These are phyloP conservation scores for Malassezia pachydermatis DNA, from an alignment of 1,284 basidiomycete species.

Conservation along the genomic window DNA sequence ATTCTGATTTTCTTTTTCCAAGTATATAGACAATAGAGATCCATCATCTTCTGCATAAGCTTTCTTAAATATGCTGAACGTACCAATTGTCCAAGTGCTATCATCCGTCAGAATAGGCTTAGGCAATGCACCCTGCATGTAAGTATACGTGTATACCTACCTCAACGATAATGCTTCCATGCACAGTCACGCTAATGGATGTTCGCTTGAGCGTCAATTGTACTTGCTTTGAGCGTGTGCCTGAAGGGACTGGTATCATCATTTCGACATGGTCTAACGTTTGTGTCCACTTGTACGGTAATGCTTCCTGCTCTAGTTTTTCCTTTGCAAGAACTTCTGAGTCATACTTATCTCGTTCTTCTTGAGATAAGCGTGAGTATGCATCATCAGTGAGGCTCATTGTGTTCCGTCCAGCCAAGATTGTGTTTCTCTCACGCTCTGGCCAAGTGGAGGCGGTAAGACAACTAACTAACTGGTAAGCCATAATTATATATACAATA, in stretches of 20 bases:
- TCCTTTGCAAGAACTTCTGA: slow-evolving; percentile 62
- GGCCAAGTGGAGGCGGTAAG: no score
- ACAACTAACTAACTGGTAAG: no score
- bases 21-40: slow-evolving; percentile 61
- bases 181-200: slow-evolving; percentile 71
- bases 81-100: slow-evolving; percentile 90
- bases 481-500: no score
- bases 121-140: slow-evolving; percentile 74
- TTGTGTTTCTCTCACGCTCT: no score
- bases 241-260: slow-evolving; percentile 69
- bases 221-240: slow-evolving; percentile 71
- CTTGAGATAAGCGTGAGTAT: slow-evolving; percentile 67
- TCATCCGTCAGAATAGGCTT: slow-evolving; percentile 90
- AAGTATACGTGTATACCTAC: slow-evolving; percentile 3
- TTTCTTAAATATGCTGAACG: not conserved
- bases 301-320: slow-evolving; percentile 66
- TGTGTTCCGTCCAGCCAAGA: no score
- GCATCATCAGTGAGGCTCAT: slow-evolving; percentile 58
- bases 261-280: slow-evolving; percentile 78
- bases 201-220: slow-evolving; percentile 66
- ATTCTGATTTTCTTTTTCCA: slow-evolving; percentile 76
- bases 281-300: slow-evolving; percentile 89
- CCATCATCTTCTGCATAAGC: slow-evolving; percentile 60
- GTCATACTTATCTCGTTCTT: slow-evolving; percentile 66
- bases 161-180: slow-evolving; percentile 62